Conservation (phyloP, 2,329 filamentous ascomycete species). For the Cladosporium cucumerinum region DNA sequence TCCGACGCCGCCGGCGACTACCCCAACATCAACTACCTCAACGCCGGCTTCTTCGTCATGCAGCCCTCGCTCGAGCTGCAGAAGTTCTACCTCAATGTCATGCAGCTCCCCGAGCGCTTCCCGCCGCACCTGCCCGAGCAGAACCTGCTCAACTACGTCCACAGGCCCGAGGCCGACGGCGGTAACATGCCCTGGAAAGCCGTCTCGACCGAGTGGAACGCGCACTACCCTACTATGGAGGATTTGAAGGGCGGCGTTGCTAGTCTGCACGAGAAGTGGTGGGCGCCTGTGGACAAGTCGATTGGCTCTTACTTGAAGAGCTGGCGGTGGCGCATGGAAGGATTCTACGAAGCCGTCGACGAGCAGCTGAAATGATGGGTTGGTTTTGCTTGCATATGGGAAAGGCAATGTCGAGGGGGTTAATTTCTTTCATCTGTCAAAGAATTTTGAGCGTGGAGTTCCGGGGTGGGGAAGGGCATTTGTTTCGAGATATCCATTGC, state of each 20-base stretch:
- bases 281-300: conserved; percentile 34
- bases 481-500: background rate
- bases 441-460: background rate
- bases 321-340: conserved; percentile 37
- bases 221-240: conserved; percentile 35
- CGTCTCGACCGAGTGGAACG: conserved; percentile 38
- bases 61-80: conserved; percentile 31
- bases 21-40: conserved; percentile 34
- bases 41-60: conserved; percentile 40
- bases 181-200: conserved; percentile 43
- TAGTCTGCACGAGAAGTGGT: conserved; percentile 42
- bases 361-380: background rate
- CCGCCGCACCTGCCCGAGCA: conserved; percentile 37
- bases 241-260: conserved; percentile 37
- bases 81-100: conserved; percentile 33
- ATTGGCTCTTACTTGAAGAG: conserved; percentile 33
- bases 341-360: conserved; percentile 36
- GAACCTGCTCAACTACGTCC: conserved; percentile 38
- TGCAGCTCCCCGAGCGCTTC: conserved; percentile 33
- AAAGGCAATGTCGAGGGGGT: background rate
- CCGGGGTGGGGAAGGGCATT: conserved; percentile 16
- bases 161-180: conserved; percentile 26
- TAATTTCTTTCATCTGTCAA: background rate
- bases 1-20: conserved; percentile 29
- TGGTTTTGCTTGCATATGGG: background rate